phyloP scores from a whole-genome alignment of 23 red algal genomes.

The Agarophyton chilense region DNA sequence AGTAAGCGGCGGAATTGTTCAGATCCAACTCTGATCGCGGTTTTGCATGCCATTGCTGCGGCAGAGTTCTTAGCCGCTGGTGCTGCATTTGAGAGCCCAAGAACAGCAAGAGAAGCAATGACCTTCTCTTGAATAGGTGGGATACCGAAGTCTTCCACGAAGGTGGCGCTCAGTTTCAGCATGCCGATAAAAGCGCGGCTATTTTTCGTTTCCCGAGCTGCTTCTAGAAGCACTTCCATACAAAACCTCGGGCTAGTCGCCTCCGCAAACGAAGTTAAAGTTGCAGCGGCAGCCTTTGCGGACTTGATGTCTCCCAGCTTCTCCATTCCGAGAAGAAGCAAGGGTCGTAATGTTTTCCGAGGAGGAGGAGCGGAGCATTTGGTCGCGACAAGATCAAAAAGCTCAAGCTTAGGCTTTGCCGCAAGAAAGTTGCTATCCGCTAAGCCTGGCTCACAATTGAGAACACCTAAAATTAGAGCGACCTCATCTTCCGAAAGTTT shows the following conservation, averaged over 20 bases:
- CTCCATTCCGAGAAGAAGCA: conserved; percentile 40
- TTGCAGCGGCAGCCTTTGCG: conserved; percentile 24
- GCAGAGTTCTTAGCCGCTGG: conserved; percentile 60
- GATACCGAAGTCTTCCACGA: conserved; percentile 76
- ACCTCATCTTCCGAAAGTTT: conserved; percentile 61
- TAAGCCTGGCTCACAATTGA: conserved; percentile 43
- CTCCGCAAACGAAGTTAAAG: conserved; percentile 57
- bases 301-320: conserved; percentile 78
- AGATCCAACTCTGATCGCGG: conserved; percentile 11
- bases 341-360: conserved; percentile 51
- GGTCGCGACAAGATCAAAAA: conserved; percentile 47
- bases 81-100: conserved; percentile 34
- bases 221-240: conserved; percentile 21
- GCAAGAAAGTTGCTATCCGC: conserved; percentile 76
- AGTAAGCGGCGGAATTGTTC: conserved; percentile 41
- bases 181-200: conserved; percentile 72
- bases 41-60: conserved; percentile 49
- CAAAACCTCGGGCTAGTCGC: conserved; percentile 63
- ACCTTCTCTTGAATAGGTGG: conserved; percentile 40
- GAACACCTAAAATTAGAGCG: conserved; percentile 36
- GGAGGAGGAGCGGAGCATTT: conserved; percentile 50
- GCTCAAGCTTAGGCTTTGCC: conserved; percentile 71
- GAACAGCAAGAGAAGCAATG: conserved; percentile 20
- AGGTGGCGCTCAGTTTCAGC: conserved; percentile 41
- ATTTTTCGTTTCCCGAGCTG: conserved; percentile 66